Conservation (phyloP, 768 basidiomycete genomes). For the Candolleomyces aberdarensis region DNA sequence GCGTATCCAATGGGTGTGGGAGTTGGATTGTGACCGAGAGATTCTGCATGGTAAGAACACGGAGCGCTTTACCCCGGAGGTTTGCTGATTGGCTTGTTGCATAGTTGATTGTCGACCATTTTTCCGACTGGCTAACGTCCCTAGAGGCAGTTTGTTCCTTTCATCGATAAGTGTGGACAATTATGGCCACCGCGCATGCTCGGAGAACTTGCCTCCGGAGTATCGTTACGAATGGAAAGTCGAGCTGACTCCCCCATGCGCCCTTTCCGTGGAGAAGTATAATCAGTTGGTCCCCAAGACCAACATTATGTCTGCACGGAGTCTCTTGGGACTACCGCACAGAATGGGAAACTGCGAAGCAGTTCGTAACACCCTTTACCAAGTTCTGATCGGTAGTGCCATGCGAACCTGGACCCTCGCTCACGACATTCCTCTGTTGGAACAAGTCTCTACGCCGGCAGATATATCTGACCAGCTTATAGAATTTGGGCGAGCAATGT, state of each 20-base stretch:
- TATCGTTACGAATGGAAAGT: background rate
- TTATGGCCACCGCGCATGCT: conserved; percentile 1
- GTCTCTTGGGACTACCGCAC: background rate
- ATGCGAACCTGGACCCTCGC: background rate
- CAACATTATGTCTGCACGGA: background rate
- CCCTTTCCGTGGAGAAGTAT: background rate
- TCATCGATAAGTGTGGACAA: background rate
- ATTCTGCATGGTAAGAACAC: conserved; percentile 2
- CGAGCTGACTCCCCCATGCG: background rate
- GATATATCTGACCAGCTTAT: background rate
- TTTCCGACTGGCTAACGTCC: background rate
- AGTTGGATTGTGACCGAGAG: conserved; percentile 2
- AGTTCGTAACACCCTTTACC: background rate
- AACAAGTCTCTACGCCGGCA: background rate
- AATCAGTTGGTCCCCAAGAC: background rate
- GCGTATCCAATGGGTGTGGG: conserved; percentile 6
- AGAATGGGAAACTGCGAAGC: background rate
- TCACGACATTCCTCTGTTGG: background rate
- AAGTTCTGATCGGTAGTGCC: background rate
- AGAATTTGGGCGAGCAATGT: background rate
- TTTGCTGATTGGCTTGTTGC: background rate
- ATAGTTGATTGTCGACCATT: background rate
- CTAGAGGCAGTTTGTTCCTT: background rate
- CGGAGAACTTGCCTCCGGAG: background rate
- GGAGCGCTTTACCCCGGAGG: background rate